Base-by-base conservation (phyloP, 352 stramenopile species). In the Phytopythium kandeliae region DNA sequence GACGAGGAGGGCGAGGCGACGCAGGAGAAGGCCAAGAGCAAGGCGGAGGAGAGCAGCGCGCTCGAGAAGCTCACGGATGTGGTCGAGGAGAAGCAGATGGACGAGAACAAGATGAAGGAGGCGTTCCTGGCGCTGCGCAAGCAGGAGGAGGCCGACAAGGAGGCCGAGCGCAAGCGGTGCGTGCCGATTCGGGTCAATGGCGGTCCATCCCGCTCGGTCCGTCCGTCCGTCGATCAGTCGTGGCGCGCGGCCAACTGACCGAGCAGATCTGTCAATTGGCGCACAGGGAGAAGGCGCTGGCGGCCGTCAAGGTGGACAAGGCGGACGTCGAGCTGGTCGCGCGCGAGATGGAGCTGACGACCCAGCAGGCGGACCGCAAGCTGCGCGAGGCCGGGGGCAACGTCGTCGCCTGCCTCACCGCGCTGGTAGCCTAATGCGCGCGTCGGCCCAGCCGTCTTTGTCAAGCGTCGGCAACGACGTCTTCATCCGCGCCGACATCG, bases 21-120 rank as follows among this genome's bases (percentile, higher is more conserved):
- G 60, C 56, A 71, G 48, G 62, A 82, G 60, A 67, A 67, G 42
- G 62, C 66, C 16, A 92, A 92, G 70, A 91, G 74, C 67, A 80
- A 92, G 59, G 78, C 84, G 37, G 84, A 94, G 44, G 80, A 89
- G 60, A 89, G 68, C 60, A 86, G 47, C 42, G 84, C 84, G 25
- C 82, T 94, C 63, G 69, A 92, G 49, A 94, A 90, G 58, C 75
- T 94, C 53, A 91, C 78, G 38, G 84, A 94, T 57, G 67, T 83
- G 28, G 81, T 90, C 37, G 81, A 91, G 65, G 83, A 94, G 64
- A 92, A 89, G 60, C 72, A 89, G 48, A 86, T 94, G 75, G 84
- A 94, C 71, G 80, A 85, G 44, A 86, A 92, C 74, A 91, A 89
- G 69, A 90, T 93, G 80, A 91, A 89, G 60, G 51, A 83, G 51